Evolutionary conservation across 139 green algal species (phyloP), one percentile per base, ranked within the genome.

Genomic region (Zygnema circumcarinatum): DNA sequence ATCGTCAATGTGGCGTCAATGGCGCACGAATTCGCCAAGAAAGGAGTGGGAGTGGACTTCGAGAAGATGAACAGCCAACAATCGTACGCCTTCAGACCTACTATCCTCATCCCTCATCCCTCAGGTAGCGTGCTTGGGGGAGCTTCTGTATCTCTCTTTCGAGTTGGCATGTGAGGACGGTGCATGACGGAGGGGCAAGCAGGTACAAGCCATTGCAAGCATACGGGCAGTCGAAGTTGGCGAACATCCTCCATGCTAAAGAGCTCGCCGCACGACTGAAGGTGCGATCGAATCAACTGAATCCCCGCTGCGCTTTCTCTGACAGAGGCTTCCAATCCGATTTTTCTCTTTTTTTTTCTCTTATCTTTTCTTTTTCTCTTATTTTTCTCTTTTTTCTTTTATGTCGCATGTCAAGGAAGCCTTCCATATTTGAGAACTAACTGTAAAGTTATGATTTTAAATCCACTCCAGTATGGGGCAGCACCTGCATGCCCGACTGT

Each of bases 241-340:
- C 95, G 11, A 98, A 98, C 85, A 87, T 98, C 20, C 84, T 98
- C 69, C 98, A 97, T 88, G 93, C 95, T 0, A 95, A 95, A 54
- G 96, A 98, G 93, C 90, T 98, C 1, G 84, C 85, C 54, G 73
- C 87, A 16, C 39, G 87, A 2, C 78, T 88, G 33, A 54, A 83
- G 22, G 84, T 89, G 83, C 3, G 76, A 62, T 78, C 22, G 20
- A 20, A 32, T 79, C 20, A 42, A 68, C 32, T 22, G 72, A 21
- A 42, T 21, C 29, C 42, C 22, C 20, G 72, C 29, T 25, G 72
- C 72, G 29, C 22, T 21, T 79, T 79, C 32, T 79, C 72, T 31
- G 38, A 33, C 72, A 79, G 38, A 22, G 54, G 25, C 54, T 72
- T 79, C 72, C 29, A 25, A 22, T 67, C 32, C 22, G 38, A 21